Evolutionary conservation across 805 yeast species (phyloP).

Genomic region (Wickerhamomyces ciferrii): DNA sequence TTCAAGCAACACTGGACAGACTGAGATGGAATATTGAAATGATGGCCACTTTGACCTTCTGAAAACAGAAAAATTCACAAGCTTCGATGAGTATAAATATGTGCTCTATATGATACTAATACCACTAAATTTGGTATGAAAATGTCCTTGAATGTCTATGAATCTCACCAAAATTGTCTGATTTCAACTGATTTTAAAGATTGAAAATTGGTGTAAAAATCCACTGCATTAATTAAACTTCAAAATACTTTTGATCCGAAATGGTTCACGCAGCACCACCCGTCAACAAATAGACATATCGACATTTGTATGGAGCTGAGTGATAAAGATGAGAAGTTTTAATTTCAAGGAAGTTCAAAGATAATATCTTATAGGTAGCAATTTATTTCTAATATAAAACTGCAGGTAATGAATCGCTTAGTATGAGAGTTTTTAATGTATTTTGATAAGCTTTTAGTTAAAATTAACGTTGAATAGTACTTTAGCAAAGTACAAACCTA

Average conservation of each 20-base stretch:
- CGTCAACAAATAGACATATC: no score
- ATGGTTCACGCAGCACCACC: not conserved
- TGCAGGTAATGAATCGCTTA: no score
- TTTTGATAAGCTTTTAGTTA: no score
- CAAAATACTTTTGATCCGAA: not conserved
- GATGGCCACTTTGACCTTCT: not conserved
- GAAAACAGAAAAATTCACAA: no score
- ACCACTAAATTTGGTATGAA: not conserved
- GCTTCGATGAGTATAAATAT: not conserved
- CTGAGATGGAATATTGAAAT: not conserved
- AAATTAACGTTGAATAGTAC: no score
- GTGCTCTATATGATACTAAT: not conserved
- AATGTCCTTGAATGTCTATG: not conserved
- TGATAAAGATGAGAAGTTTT: no score
- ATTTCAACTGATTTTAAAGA: not conserved
- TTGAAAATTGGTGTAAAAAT: not conserved
- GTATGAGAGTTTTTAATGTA: no score
- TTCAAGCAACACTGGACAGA: not conserved
- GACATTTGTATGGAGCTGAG: no score
- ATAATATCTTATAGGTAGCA: no score
- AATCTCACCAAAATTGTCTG: not conserved
- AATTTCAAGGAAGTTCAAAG: no score
- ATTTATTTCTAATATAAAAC: no score
- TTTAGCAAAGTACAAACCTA: no score
- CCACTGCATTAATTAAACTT: not conserved